Evolutionary conservation across 1,139 yeast species (phyloP).

Genomic region (Maudiozyma humilis): DNA sequence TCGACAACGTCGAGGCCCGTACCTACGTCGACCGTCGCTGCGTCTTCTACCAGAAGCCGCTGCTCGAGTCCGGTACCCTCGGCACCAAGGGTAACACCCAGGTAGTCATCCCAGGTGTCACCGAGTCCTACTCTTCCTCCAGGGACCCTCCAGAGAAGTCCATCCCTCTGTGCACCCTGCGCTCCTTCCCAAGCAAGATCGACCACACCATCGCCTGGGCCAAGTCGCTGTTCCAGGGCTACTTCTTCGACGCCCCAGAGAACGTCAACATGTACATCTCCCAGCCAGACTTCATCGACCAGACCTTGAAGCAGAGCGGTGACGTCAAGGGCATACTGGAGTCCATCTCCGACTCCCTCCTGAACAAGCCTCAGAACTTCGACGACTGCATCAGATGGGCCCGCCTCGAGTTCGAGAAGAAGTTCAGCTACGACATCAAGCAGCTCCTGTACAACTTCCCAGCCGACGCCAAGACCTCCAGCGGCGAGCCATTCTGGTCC

Average conservation of each 20-base stretch:
- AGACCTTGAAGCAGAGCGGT: slow-evolving; percentile 81
- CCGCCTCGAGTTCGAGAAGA: slow-evolving; percentile 74
- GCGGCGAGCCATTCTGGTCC: slow-evolving; percentile 94
- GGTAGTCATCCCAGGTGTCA: slow-evolving; percentile 83
- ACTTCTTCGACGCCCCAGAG: slow-evolving; percentile 82
- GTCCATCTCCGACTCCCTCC: slow-evolving; percentile 63
- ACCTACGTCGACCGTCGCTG: slow-evolving; percentile 96
- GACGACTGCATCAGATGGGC: slow-evolving; percentile 97
- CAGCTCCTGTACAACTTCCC: slow-evolving; percentile 94
- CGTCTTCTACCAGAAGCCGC: slow-evolving; percentile 82
- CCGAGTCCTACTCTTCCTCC: slow-evolving; percentile 92
- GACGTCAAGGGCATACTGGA: slow-evolving; percentile 84
- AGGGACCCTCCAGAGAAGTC: slow-evolving; percentile 98
- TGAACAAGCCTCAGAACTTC: slow-evolving; percentile 76
- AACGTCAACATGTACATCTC: slow-evolving; percentile 84
- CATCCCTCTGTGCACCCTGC: slow-evolving; percentile 90
- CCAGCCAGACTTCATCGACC: slow-evolving; percentile 89
- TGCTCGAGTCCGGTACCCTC: slow-evolving; percentile 91
- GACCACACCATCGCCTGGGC: slow-evolving; percentile 99
- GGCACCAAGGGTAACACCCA: slow-evolving; percentile 99
- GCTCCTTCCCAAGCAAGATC: slow-evolving; percentile 95
- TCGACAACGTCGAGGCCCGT: slow-evolving; percentile 96
- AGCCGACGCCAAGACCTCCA: slow-evolving; percentile 79
- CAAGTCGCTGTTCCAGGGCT: slow-evolving; percentile 89
- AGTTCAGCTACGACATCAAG: slow-evolving; percentile 75